Percentiles rank a stretch among this genome's conserved stretches.
phyloP scores from a whole-genome alignment of 768 basidiomycete species.

The Gloeophyllum trabeum region DNA sequence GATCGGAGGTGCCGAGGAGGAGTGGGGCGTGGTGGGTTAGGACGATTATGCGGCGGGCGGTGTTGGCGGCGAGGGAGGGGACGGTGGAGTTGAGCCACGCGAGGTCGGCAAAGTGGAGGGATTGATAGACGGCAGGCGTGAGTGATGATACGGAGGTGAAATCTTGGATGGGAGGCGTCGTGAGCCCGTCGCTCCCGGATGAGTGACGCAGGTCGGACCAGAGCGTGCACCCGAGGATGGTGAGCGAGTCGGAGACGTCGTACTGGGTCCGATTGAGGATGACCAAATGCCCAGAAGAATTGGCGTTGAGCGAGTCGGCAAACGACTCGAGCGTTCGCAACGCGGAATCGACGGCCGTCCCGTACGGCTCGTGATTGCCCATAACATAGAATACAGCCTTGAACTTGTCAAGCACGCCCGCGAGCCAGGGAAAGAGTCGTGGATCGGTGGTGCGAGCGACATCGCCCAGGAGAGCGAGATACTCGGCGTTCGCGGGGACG shows the following conservation, averaged over 20 bases:
- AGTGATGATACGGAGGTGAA: constrained; percentile 20
- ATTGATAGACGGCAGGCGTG: constrained; percentile 12
- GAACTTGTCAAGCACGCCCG: constrained; percentile 18
- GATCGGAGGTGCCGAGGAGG: constrained; percentile 19
- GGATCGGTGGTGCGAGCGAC: constrained; percentile 21
- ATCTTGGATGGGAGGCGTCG: constrained; percentile 20
- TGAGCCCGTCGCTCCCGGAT: constrained; percentile 15
- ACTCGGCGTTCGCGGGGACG: constrained; percentile 14
- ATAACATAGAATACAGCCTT: constrained; percentile 21
- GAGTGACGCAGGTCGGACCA: constrained; percentile 22
- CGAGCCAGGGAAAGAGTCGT: constrained; percentile 21
- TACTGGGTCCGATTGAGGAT: constrained; percentile 21
- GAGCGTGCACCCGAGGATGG: constrained; percentile 30
- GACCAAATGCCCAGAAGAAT: constrained; percentile 16
- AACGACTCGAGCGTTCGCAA: neutral
- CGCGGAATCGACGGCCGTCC: neutral
- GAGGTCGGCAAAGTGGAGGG: constrained; percentile 17
- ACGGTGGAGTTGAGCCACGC: constrained; percentile 21
- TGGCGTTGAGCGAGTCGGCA: constrained; percentile 5
- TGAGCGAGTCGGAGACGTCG: constrained; percentile 20
- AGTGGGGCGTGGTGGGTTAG: constrained; percentile 32
- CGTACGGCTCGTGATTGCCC: constrained; percentile 21
- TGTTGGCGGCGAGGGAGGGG: constrained; percentile 13
- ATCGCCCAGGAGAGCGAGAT: constrained; percentile 25
- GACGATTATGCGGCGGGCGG: constrained; percentile 20